Evolutionary conservation across 106 monocot genomes (phyloP).

Genomic region (Platanthera guangdongensis): DNA sequence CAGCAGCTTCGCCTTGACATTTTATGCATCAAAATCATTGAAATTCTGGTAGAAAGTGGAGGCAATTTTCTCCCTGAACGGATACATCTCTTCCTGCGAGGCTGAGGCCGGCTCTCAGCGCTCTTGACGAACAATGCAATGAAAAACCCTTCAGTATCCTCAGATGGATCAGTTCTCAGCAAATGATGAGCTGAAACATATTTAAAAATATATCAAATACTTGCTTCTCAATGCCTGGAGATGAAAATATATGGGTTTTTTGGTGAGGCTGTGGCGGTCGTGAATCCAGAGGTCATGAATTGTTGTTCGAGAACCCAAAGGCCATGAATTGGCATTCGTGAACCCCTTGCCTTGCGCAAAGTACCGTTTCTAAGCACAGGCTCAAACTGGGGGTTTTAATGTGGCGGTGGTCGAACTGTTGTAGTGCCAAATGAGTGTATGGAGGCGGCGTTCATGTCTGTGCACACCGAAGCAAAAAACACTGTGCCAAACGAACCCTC

Average conservation of each 20-base stretch:
- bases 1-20: neutral
- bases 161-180: constrained; percentile 57
- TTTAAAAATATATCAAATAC: neutral
- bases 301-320: no score
- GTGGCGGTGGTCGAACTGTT: no score
- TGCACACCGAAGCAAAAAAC: no score
- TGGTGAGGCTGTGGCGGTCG: neutral
- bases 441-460: no score
- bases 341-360: no score
- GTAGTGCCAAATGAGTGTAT: no score
- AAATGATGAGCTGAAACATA: constrained; percentile 56
- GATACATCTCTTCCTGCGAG: neutral
- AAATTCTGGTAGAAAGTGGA: neutral
- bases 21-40: constrained; percentile 3
- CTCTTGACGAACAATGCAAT: constrained; percentile 80
- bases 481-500: no score
- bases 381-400: no score
- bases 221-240: neutral
- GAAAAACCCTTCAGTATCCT: constrained; percentile 85
- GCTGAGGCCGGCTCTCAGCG: neutral
- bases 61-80: neutral
- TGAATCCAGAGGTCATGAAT: no score
- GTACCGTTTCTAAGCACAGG: no score
- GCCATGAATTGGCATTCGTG: no score
- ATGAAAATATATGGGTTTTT: neutral